Evolutionary conservation across 2,329 filamentous ascomycete genomes (phyloP).

Genomic region (Pezizomycotina sp.): DNA sequence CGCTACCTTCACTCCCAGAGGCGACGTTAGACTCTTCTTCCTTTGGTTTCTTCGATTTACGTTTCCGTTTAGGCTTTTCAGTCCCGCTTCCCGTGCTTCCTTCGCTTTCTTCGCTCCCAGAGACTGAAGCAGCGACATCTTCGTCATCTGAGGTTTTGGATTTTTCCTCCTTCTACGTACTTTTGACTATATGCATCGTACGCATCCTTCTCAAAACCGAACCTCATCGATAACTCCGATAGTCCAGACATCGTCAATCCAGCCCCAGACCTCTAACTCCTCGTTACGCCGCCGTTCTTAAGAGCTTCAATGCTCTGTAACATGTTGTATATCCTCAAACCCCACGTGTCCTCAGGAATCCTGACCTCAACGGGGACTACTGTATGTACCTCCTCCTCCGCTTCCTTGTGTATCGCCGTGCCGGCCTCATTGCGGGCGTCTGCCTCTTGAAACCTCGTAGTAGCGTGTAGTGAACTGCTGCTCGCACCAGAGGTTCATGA

Average conservation of each 20-base stretch:
- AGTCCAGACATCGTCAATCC: slow-evolving; percentile 64
- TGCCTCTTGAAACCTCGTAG: slow-evolving; percentile 56
- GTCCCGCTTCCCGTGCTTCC: slow-evolving; percentile 23
- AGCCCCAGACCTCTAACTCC: slow-evolving; percentile 76
- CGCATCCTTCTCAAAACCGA: slow-evolving; percentile 53
- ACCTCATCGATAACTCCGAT: slow-evolving; percentile 83
- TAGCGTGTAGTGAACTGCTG: slow-evolving; percentile 82
- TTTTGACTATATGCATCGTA: slow-evolving; percentile 30
- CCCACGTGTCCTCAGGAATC: slow-evolving; percentile 61
- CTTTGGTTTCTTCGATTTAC: slow-evolving; percentile 24
- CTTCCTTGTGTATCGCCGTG: slow-evolving; percentile 57
- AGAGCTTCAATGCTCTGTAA: slow-evolving; percentile 68
- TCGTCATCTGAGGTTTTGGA: slow-evolving; percentile 27
- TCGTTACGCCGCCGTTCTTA: slow-evolving; percentile 51
- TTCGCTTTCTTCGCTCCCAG: slow-evolving; percentile 14
- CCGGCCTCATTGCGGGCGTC: slow-evolving; percentile 73
- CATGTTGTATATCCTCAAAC: slow-evolving; percentile 73
- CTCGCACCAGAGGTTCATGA: slow-evolving; percentile 89
- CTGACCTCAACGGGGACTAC: slow-evolving; percentile 55
- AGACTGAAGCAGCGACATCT: slow-evolving; percentile 28
- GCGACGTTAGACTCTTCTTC: no score
- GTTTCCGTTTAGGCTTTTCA: slow-evolving; percentile 24
- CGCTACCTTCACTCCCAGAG: no score
- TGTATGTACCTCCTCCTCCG: slow-evolving; percentile 73
- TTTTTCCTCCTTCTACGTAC: slow-evolving; percentile 23